Evolutionary conservation across 1,284 basidiomycete genomes (phyloP).

Genomic region (Rhodotorula sp.): DNA sequence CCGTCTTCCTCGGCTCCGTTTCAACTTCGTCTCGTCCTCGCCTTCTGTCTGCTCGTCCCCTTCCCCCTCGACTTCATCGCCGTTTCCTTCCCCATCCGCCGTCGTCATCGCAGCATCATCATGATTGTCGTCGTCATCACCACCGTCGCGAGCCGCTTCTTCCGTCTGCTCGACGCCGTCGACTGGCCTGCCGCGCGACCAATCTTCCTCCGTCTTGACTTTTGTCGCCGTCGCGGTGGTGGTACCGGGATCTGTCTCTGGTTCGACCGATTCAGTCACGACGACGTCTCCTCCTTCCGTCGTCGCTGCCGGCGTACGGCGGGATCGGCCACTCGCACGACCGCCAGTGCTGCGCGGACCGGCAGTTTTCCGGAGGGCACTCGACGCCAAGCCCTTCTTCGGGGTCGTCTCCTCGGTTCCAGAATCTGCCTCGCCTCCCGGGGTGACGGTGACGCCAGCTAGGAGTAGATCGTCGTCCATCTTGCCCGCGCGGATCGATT

Average conservation of each 20-base stretch:
- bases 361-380: background rate
- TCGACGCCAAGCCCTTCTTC: background rate
- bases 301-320: background rate
- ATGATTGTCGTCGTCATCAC: too few species aligned
- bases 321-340: background rate
- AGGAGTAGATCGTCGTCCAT: background rate
- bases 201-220: background rate
- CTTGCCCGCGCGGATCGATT: background rate
- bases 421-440: background rate
- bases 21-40: slow-evolving; percentile 3
- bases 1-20: slow-evolving; percentile 2
- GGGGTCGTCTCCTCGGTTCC: slow-evolving; percentile 1
- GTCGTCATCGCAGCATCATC: background rate
- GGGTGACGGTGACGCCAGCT: background rate
- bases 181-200: background rate
- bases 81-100: slow-evolving; percentile 1
- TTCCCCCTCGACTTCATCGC: background rate
- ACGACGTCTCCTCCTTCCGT: background rate
- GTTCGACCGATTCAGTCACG: background rate
- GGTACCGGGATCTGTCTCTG: background rate
- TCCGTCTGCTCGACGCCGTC: background rate
- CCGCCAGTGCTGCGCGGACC: background rate
- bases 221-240: background rate
- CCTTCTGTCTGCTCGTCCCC: slow-evolving; percentile 4
- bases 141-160: background rate